Evolutionary conservation across 1,139 yeast genomes (phyloP).

Genomic region (Waltiozyma sp.): DNA sequence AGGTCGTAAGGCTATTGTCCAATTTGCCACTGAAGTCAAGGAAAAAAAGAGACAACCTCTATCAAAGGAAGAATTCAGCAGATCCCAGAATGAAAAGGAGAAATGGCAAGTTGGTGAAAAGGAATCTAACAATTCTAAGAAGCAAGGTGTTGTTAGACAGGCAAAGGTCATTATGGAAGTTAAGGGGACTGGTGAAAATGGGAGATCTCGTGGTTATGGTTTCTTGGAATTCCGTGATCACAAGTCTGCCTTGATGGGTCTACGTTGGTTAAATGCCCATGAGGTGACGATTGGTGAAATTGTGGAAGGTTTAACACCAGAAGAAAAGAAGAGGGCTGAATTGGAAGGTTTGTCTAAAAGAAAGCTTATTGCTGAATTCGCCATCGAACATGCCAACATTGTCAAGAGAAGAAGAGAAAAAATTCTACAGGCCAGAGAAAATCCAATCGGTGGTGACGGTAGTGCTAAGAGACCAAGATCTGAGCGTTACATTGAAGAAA

Average conservation of each 20-base stretch:
- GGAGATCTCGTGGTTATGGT: conserved; percentile 95
- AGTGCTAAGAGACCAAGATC: conserved; percentile 21
- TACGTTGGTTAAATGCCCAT: conserved; percentile 95
- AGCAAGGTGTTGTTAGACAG: conserved; percentile 85
- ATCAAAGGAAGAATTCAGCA: conserved; percentile 75
- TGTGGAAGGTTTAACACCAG: conserved; percentile 59
- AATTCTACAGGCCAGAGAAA: conserved; percentile 36
- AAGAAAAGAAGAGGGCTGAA: conserved; percentile 45
- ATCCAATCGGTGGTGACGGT: conserved; percentile 14
- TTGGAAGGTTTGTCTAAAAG: conserved; percentile 50
- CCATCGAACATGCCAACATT: conserved; percentile 89
- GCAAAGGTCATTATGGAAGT: conserved; percentile 89
- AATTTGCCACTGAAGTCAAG: conserved; percentile 88
- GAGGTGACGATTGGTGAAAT: conserved; percentile 66
- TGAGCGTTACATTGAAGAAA: conserved; percentile 19
- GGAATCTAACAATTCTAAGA: conserved; percentile 51
- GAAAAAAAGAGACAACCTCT: conserved; percentile 69
- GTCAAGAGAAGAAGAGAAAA: conserved; percentile 81
- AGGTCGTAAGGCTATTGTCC: conserved; percentile 90
- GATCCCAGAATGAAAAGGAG: conserved; percentile 64
- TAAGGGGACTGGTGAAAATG: conserved; percentile 76
- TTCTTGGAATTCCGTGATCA: conserved; percentile 91
- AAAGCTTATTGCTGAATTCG: conserved; percentile 86
- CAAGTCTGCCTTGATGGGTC: conserved; percentile 87
- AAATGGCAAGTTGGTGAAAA: conserved; percentile 31